Conservation (phyloP, 2,329 filamentous ascomycete species). For the Fusarium continuum region DNA sequence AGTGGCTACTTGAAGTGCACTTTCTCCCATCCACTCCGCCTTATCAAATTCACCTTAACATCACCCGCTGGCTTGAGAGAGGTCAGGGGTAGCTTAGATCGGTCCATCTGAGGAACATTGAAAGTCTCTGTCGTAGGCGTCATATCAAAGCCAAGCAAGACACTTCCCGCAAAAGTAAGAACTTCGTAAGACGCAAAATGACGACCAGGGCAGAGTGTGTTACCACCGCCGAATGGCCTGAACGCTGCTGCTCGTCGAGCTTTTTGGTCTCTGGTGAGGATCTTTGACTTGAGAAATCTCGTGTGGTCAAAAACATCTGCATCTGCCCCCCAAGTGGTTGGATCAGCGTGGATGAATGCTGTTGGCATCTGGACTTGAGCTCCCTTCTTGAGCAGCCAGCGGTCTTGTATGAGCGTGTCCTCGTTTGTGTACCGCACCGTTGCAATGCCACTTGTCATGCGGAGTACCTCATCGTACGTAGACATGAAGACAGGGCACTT, state of each 20-base stretch:
- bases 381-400: conserved; percentile 34
- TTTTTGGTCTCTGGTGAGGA: conserved; percentile 24
- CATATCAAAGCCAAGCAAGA: conserved; percentile 27
- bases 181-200: conserved; percentile 33
- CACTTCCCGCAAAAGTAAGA: conserved; percentile 24
- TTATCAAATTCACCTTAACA: conserved; percentile 6
- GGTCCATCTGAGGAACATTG: conserved; percentile 22
- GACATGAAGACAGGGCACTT: conserved; percentile 29
- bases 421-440: conserved; percentile 36
- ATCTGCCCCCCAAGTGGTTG: conserved; percentile 24
- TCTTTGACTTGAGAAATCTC: conserved; percentile 18
- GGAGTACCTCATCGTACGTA: conserved; percentile 28
- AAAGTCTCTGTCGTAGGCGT: conserved; percentile 7
- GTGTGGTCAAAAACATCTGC: conserved; percentile 33
- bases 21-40: conserved; percentile 4
- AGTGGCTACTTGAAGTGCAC: not conserved
- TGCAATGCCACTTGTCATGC: conserved; percentile 33
- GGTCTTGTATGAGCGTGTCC: conserved; percentile 17
- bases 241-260: conserved; percentile 23
- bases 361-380: conserved; percentile 38
- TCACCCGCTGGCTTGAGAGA: conserved; percentile 24
- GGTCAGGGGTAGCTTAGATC: conserved; percentile 30
- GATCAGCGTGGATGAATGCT: conserved; percentile 33
- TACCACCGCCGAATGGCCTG: conserved; percentile 32
- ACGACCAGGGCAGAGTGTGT: conserved; percentile 30